These are phyloP conservation scores for Aspergillus pseudonomiae DNA, from an alignment of 2,329 filamentous ascomycete species.

Conservation along the genomic window DNA sequence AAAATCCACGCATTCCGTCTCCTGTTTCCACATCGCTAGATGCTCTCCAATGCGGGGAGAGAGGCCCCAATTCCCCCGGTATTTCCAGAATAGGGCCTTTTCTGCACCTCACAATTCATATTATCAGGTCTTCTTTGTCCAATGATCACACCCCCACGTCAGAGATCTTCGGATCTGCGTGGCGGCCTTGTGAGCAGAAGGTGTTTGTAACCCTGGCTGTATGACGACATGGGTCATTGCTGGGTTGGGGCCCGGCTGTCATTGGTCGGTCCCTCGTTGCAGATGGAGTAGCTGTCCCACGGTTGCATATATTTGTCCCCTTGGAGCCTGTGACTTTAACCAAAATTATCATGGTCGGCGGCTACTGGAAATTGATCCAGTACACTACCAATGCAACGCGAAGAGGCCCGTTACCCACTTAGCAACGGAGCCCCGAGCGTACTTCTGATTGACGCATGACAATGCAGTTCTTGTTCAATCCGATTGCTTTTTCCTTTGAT, in stretches of 20 bases:
- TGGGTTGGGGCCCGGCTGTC: conserved; percentile 1
- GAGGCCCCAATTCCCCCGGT: neutral
- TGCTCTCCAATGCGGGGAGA: neutral
- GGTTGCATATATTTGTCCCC: conserved; percentile 11
- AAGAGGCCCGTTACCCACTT: neutral
- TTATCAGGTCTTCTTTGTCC: conserved; percentile 4
- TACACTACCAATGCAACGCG: neutral
- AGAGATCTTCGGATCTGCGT: conserved; percentile 32
- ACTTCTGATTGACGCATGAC: neutral
- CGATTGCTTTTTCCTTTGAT: neutral
- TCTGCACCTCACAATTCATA: conserved; percentile 6
- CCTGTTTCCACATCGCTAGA: neutral
- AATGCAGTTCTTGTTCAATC: neutral
- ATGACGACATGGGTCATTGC: conserved; percentile 17
- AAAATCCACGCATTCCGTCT: neutral
- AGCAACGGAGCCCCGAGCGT: neutral
- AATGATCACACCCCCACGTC: conserved; percentile 26
- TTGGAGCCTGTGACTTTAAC: neutral
- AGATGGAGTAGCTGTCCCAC: conserved; percentile 7
- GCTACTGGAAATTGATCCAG: conserved; percentile 1
- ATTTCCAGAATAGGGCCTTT: conserved; percentile 5
- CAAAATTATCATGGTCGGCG: neutral
- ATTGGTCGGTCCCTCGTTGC: conserved; percentile 3
- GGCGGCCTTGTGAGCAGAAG: conserved; percentile 9
- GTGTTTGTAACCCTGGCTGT: conserved; percentile 9